Conservation (phyloP, 306 rosid species). For the Delonix regia region DNA sequence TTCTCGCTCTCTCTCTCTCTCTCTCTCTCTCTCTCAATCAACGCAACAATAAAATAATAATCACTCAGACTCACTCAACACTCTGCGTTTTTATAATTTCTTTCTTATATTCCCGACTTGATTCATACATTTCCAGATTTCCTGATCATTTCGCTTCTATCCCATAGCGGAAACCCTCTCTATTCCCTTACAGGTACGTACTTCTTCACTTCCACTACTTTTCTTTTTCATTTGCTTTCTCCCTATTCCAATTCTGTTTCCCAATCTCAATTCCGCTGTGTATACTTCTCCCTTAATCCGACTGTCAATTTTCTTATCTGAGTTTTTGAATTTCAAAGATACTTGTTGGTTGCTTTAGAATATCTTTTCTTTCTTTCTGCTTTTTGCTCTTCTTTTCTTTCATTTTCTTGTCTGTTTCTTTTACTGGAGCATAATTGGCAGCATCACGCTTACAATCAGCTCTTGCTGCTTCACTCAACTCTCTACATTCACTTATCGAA, state of each 20-base stretch:
- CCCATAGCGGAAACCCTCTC: not conserved
- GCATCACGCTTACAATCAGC: not conserved
- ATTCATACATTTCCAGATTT: not conserved
- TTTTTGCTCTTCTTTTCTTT: not conserved
- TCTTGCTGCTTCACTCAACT: slow-evolving; percentile 4
- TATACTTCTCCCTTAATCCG: not conserved
- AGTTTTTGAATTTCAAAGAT: not conserved
- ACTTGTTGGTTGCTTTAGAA: not conserved
- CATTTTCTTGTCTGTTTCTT: not conserved
- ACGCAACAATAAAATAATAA: not conserved
- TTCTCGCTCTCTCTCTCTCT: slow-evolving; percentile 4
- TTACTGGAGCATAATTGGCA: not conserved
- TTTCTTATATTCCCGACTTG: not conserved
- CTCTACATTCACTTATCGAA: not conserved
- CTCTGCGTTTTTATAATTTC: not conserved
- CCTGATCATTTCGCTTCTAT: not conserved
- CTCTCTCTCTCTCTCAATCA: not conserved
- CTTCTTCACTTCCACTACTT: not conserved
- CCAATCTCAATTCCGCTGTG: not conserved
- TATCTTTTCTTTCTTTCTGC: not conserved
- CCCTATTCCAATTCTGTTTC: not conserved
- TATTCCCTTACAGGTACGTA: not conserved
- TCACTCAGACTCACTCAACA: not conserved
- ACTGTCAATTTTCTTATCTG: not conserved
- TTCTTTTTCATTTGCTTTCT: not conserved